phyloP scores from a whole-genome alignment of 139 green algal species.

The Chlamydomonas sphaeroides region DNA sequence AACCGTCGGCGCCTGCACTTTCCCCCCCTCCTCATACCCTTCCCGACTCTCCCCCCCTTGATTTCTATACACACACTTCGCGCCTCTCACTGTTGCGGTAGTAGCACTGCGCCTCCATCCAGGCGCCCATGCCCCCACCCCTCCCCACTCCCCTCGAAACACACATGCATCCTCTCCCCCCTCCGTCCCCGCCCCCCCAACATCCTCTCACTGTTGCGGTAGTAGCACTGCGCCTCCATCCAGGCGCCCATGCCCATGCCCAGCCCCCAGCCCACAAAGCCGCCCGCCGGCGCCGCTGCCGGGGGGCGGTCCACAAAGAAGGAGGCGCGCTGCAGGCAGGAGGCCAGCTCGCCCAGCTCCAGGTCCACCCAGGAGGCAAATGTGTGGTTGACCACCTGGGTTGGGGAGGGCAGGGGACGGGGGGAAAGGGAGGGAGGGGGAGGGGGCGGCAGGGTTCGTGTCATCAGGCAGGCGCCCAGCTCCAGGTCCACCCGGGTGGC shows the following conservation, averaged over 20 bases:
- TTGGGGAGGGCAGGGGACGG: too few relatives aligned
- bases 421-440: too few relatives aligned
- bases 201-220: background rate
- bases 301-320: background rate
- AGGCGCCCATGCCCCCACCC: background rate
- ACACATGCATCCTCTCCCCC: background rate
- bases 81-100: slow-evolving; percentile 1
- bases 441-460: too few relatives aligned
- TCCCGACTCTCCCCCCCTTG: too few relatives aligned
- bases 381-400: slow-evolving; percentile 17
- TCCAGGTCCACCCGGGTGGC: too few relatives aligned
- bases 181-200: too few relatives aligned
- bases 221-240: slow-evolving; percentile 21
- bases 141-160: background rate
- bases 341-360: background rate
- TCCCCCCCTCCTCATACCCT: too few relatives aligned
- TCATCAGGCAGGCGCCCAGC: too few relatives aligned
- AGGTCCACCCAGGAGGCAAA: background rate
- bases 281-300: background rate
- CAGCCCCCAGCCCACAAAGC: slow-evolving; percentile 1
- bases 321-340: background rate
- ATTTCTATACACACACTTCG: too few relatives aligned
- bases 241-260: slow-evolving; percentile 1
- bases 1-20: background rate
- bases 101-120: slow-evolving; percentile 25